A percentile compares a stretch with the other conserved stretches of the same genome.
Evolutionary conservation across 768 basidiomycete genomes (phyloP).

Genomic region (Tephrocybe sp.): DNA sequence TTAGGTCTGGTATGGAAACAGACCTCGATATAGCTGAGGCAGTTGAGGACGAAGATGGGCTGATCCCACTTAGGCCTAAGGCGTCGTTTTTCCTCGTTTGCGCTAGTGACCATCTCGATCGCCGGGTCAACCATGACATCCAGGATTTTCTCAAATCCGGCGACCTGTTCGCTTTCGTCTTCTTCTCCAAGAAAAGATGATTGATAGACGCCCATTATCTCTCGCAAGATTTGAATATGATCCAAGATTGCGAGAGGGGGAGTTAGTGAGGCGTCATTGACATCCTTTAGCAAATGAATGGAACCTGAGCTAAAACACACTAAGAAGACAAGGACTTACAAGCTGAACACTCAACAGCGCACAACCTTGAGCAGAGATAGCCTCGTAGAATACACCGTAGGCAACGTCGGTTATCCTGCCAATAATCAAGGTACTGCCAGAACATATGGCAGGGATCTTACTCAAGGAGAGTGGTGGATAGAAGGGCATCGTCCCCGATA

Average conservation of each 20-base stretch:
- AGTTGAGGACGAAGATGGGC: constrained; percentile 84
- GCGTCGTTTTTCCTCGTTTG: constrained; percentile 64
- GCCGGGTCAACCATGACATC: constrained; percentile 87
- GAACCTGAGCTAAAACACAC: constrained; percentile 3
- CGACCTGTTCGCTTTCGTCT: constrained; percentile 36
- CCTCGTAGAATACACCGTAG: constrained; percentile 85
- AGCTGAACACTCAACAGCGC: constrained; percentile 53
- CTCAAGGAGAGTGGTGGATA: constrained; percentile 81
- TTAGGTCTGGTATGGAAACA: constrained; percentile 17
- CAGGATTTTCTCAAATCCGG: constrained; percentile 69
- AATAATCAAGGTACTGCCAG: background rate
- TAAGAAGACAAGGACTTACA: constrained; percentile 35
- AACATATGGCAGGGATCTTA: constrained; percentile 33
- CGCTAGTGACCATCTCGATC: constrained; percentile 68
- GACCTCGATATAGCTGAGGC: constrained; percentile 80
- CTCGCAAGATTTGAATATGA: constrained; percentile 79
- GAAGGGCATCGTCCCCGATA: constrained; percentile 78
- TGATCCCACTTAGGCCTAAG: constrained; percentile 72
- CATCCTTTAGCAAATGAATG: constrained; percentile 43
- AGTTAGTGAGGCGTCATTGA: constrained; percentile 66
- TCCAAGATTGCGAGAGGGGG: constrained; percentile 83
- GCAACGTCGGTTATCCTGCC: constrained; percentile 79
- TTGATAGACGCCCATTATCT: constrained; percentile 88
- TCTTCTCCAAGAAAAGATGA: constrained; percentile 78
- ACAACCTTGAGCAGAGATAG: constrained; percentile 82